Evolutionary conservation across 495 filamentous ascomycete species (phyloP).

Genomic region (Neurospora sp.): DNA sequence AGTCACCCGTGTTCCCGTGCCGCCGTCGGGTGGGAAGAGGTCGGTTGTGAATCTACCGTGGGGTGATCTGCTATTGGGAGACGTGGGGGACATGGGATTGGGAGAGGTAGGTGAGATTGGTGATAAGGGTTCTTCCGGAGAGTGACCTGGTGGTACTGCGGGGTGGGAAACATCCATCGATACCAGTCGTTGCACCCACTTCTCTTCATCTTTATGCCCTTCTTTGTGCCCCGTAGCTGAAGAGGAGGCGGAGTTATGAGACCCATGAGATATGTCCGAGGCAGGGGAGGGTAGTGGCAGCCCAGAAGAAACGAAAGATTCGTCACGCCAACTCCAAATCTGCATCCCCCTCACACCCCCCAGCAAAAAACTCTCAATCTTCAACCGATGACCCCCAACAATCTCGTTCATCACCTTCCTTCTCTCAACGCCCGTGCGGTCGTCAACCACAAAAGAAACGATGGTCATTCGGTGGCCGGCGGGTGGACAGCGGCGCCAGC

Average conservation of each 20-base stretch:
- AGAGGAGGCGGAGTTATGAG: background rate
- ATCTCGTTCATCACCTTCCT: constrained; percentile 37
- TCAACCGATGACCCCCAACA: constrained; percentile 57
- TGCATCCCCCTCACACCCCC: constrained; percentile 31
- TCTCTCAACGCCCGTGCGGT: constrained; percentile 41
- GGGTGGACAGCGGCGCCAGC: constrained; percentile 68
- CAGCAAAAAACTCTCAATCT: constrained; percentile 9
- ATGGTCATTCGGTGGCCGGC: constrained; percentile 74
- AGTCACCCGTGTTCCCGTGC: constrained; percentile 47
- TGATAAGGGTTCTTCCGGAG: background rate
- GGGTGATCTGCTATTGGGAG: background rate
- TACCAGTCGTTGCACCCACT: constrained; percentile 16
- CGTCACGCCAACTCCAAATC: background rate
- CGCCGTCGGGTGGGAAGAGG: constrained; percentile 61
- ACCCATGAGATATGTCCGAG: accelerated
- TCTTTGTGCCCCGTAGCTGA: background rate
- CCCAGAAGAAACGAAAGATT: background rate
- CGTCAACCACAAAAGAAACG: constrained; percentile 59
- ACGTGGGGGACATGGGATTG: too few relatives aligned
- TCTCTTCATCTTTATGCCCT: constrained; percentile 9
- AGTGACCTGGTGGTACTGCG: background rate
- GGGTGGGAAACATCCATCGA: constrained; percentile 17
- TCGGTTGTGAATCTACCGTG: constrained; percentile 4
- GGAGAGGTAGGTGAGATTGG: background rate
- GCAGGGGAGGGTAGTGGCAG: background rate